Percentiles rank a stretch among this genome's conserved stretches.
Evolutionary conservation across 805 yeast species (phyloP).

Genomic region (Yueomyces sp.): DNA sequence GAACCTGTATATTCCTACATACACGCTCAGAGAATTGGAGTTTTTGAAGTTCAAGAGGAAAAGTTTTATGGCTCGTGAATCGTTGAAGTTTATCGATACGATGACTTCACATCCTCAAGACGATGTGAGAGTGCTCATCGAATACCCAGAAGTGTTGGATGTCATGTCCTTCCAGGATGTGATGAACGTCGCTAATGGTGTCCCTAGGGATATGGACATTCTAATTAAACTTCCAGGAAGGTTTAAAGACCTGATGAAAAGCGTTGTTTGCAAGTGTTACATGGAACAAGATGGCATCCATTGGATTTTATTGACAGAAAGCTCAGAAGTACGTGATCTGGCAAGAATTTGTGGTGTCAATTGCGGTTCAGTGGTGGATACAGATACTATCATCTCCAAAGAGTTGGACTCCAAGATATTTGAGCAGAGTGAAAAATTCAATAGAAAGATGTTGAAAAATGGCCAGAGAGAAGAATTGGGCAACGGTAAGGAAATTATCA

Average conservation of each 20-base stretch:
- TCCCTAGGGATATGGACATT: slow-evolving; percentile 2
- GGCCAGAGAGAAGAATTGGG: slow-evolving; percentile 10
- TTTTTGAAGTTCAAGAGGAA: slow-evolving; percentile 40
- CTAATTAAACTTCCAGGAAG: slow-evolving; percentile 34
- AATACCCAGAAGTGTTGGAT: slow-evolving; percentile 31
- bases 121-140: slow-evolving; percentile 25
- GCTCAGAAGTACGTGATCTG: slow-evolving; percentile 38
- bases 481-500: slow-evolving; percentile 24
- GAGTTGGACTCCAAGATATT: slow-evolving; percentile 14
- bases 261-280: slow-evolving; percentile 42
- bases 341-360: slow-evolving; percentile 41
- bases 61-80: slow-evolving; percentile 54
- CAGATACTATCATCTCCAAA: slow-evolving; percentile 15
- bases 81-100: slow-evolving; percentile 44
- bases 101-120: slow-evolving; percentile 3
- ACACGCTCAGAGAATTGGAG: slow-evolving; percentile 44
- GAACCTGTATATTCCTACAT: slow-evolving; percentile 39
- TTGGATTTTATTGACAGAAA: slow-evolving; percentile 57
- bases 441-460: slow-evolving; percentile 10
- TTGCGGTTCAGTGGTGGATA: slow-evolving; percentile 25
- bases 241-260: slow-evolving; percentile 39
- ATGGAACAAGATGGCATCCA: slow-evolving; percentile 24
- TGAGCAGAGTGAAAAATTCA: slow-evolving; percentile 13
- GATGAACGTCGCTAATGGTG: slow-evolving; percentile 3
- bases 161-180: slow-evolving; percentile 16